Conservation (phyloP, 208 protist species). For the Angomonas ambiguus region DNA sequence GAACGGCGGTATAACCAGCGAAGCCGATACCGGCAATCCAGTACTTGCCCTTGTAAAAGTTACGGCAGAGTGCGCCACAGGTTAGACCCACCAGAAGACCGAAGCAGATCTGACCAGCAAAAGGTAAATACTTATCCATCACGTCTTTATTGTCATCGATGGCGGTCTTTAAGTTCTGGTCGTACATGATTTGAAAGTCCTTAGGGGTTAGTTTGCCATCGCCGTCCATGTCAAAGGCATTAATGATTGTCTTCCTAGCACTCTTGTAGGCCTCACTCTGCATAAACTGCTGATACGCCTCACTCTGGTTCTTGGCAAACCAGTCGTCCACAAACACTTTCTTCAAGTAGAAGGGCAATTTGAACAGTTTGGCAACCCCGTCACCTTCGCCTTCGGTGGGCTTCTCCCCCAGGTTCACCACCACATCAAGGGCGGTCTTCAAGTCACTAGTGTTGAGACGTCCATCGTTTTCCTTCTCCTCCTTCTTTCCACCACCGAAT, state of each 20-base stretch:
- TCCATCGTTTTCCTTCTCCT: conserved; percentile 10
- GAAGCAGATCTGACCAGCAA: conserved; percentile 44
- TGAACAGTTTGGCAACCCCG: conserved; percentile 33
- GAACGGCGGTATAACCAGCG: conserved; percentile 31
- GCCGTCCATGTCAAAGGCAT: conserved; percentile 49
- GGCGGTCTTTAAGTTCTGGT: conserved; percentile 28
- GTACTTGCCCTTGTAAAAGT: conserved; percentile 36
- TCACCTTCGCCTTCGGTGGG: conserved; percentile 17
- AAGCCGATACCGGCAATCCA: conserved; percentile 35
- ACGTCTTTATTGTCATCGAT: conserved; percentile 21
- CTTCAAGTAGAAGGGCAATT: conserved; percentile 36
- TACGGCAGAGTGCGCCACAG: conserved; percentile 29
- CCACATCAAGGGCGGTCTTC: conserved; percentile 41
- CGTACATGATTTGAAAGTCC: conserved; percentile 71
- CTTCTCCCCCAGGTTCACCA: conserved; percentile 32
- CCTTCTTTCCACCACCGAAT: conserved; percentile 23
- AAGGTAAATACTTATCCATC: conserved; percentile 46
- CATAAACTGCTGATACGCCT: conserved; percentile 30
- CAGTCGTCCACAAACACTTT: conserved; percentile 34
- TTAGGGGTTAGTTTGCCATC: conserved; percentile 55
- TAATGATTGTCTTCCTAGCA: conserved; percentile 24
- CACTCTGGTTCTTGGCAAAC: conserved; percentile 21
- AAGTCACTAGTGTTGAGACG: conserved; percentile 54
- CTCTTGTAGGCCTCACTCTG: conserved; percentile 33
- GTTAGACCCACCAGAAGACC: conserved; percentile 33